Evolutionary conservation across 1,284 basidiomycete species (phyloP), one percentile per base, ranked within the genome.

Genomic region (Rhodotorula sp.): DNA sequence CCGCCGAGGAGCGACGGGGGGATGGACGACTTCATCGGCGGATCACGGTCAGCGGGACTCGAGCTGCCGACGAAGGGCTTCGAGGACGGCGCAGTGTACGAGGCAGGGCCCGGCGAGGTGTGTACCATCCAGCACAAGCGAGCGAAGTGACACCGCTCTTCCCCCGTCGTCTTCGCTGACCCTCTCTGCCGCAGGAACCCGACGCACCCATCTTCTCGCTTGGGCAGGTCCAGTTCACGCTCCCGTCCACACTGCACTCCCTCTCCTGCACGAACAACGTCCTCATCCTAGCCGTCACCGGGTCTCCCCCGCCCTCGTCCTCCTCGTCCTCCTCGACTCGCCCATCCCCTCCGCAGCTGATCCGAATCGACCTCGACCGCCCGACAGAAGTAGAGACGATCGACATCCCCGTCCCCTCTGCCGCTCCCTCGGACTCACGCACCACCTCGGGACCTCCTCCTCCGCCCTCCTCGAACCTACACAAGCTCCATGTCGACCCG

Each of bases 401-500:
- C 58, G 70, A 73, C 30, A 58, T 76, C 24, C 69, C 73, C 3
- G 44, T 69, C 28, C 58, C 69, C 2, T 15, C 44, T 3, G 15
- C 64, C 5, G 26, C 34, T 28, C 10, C n/a, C 53, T 28, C 30
- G 18, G 6, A 24, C 52, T 59, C 48, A 22, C 20, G 53, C 24
- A 46, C 28, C 28, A 22, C 15, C 24, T n/a, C 31, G 46, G 26
- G 26, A 26, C 10, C 64, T 8, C 52, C 52, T 2, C n/a, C 58
- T 13, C 53, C 64, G 11, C 5, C 58, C 9, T 59, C 53, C 6
- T 62, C 69, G 20, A 62, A 73, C 11, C 80, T 81, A 54, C 81
- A 89, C 82, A 89, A 89, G 79, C 81, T 95, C 65, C 94, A 92
- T 80, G 86, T 91, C 77, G 94, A 98, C 80, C 94, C 95, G 11